These are phyloP conservation scores for Myochromella boudieri DNA, from an alignment of 768 basidiomycete species.

Conservation along the genomic window DNA sequence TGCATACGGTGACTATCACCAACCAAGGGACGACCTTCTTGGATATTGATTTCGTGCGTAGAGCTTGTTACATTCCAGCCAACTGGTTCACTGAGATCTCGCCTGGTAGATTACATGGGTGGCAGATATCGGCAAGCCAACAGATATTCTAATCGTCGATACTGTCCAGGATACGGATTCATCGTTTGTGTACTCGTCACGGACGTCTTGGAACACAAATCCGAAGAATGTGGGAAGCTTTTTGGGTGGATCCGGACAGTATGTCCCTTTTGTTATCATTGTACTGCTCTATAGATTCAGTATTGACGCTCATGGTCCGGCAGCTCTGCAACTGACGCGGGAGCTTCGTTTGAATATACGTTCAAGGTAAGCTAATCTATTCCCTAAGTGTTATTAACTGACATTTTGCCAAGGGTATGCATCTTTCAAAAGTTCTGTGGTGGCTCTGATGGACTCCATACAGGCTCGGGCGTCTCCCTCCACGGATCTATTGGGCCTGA, in stretches of 20 bases:
- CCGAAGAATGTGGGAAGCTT: slow-evolving; percentile 34
- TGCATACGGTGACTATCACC: slow-evolving; percentile 38
- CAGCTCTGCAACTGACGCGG: slow-evolving; percentile 33
- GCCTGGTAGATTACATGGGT: slow-evolving; percentile 31
- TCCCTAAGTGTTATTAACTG: not conserved
- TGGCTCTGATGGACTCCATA: not conserved
- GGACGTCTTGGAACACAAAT: slow-evolving; percentile 32
- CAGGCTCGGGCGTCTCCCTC: slow-evolving; percentile 45
- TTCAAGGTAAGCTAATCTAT: slow-evolving; percentile 44
- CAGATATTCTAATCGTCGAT: slow-evolving; percentile 23
- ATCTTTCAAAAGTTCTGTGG: not conserved
- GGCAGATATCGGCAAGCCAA: slow-evolving; percentile 24
- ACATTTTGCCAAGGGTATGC: not conserved
- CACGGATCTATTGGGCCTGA: slow-evolving; percentile 41
- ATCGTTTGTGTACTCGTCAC: slow-evolving; percentile 33
- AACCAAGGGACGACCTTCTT: slow-evolving; percentile 29
- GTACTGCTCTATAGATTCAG: not conserved
- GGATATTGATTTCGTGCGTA: slow-evolving; percentile 50
- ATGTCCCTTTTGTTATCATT: not conserved
- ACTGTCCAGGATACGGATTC: slow-evolving; percentile 35
- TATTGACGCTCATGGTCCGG: not conserved
- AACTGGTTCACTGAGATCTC: not conserved
- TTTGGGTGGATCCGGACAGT: slow-evolving; percentile 44
- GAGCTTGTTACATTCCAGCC: not conserved
- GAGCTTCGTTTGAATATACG: slow-evolving; percentile 32